Evolutionary conservation across 495 filamentous ascomycete species (phyloP).

Genomic region (Penicillium arizonense): DNA sequence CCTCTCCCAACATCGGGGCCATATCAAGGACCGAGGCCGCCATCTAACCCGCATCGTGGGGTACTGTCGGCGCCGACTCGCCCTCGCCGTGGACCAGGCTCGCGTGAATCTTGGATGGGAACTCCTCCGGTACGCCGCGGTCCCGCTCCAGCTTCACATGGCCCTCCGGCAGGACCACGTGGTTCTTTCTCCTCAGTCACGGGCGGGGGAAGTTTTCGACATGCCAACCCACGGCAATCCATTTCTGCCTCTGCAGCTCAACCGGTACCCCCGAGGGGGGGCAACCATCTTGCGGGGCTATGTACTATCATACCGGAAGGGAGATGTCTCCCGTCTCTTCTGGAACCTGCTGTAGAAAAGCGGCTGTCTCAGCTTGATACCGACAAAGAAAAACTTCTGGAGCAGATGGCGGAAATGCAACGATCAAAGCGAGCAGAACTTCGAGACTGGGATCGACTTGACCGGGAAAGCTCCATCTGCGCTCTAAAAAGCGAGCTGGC

Average conservation of each 20-base stretch:
- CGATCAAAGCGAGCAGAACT: constrained; percentile 47
- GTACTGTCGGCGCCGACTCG: constrained; percentile 60
- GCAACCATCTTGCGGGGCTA: constrained; percentile 51
- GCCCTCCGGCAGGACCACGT: constrained; percentile 44
- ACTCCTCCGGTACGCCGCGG: constrained; percentile 38
- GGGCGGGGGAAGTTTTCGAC: constrained; percentile 35
- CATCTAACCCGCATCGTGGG: constrained; percentile 48
- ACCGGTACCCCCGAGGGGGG: constrained; percentile 50
- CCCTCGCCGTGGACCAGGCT: constrained; percentile 48
- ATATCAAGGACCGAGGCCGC: constrained; percentile 42
- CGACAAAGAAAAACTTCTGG: constrained; percentile 54
- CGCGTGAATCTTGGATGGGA: constrained; percentile 39
- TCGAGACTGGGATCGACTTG: constrained; percentile 59
- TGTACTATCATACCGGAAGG: constrained; percentile 54
- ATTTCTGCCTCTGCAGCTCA: constrained; percentile 49
- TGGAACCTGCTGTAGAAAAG: constrained; percentile 45
- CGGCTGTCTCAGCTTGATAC: constrained; percentile 51
- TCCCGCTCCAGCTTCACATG: constrained; percentile 27
- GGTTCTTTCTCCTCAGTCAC: constrained; percentile 29
- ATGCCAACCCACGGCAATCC: constrained; percentile 44
- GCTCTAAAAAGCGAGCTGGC: constrained; percentile 60
- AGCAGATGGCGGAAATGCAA: constrained; percentile 56
- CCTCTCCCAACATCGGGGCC: constrained; percentile 48
- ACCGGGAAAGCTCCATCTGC: constrained; percentile 58
- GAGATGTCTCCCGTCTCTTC: constrained; percentile 30